Conservation (phyloP, 805 yeast genomes). For the Nakazawaea ernobii region DNA sequence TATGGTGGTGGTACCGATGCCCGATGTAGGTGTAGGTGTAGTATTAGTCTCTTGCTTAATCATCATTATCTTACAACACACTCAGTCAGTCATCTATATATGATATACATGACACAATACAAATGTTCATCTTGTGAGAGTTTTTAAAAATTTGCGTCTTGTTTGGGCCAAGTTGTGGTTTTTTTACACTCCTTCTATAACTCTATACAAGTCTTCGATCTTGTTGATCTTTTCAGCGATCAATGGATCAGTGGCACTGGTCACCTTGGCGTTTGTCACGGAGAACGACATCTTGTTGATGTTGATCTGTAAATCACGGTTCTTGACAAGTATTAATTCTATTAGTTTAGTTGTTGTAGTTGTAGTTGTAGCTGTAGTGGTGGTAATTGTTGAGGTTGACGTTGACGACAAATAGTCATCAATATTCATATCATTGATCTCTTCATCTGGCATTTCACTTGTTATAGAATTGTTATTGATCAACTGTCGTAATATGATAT, state of each 20-base stretch:
- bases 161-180: no score
- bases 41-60: no score
- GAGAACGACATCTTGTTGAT: background rate
- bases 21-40: no score
- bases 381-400: background rate
- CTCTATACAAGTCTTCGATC: slow-evolving; percentile 1
- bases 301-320: background rate
- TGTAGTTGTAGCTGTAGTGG: no score
- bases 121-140: no score
- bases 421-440: background rate
- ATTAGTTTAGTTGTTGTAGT: background rate
- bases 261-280: background rate
- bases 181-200: background rate
- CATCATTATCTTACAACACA: no score
- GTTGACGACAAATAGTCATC: background rate
- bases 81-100: background rate
- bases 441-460: background rate
- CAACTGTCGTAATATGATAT: background rate
- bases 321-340: background rate
- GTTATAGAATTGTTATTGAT: background rate
- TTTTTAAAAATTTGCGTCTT: no score
- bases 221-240: slow-evolving; percentile 4
- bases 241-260: background rate
- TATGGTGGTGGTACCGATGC: no score
- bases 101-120: no score